These are phyloP conservation scores for Escallonia herrerae DNA, from an alignment of 129 eudicot genomes.

Conservation along the genomic window DNA sequence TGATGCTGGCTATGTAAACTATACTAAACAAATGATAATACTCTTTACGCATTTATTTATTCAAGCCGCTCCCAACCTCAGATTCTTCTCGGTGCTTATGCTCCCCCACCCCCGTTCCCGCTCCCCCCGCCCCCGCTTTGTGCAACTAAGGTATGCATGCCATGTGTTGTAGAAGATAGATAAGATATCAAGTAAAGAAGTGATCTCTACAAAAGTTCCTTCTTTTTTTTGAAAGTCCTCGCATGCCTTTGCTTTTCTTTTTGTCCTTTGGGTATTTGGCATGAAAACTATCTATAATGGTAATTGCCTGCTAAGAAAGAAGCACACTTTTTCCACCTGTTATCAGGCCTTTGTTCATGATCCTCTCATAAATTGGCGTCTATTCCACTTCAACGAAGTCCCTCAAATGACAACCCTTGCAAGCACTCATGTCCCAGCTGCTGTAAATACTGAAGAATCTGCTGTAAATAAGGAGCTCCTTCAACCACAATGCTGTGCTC, in stretches of 20 bases:
- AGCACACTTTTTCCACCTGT: not conserved
- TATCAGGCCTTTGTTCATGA: constrained; percentile 96
- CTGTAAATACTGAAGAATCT: constrained; percentile 59
- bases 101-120: not conserved
- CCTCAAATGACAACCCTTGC: constrained; percentile 77
- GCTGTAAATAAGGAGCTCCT: constrained; percentile 39
- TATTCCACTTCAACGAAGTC: constrained; percentile 90
- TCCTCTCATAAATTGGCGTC: constrained; percentile 98
- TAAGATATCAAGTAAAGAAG: too few relatives aligned
- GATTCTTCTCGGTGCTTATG: too few relatives aligned
- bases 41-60: too few relatives aligned
- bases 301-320: not conserved
- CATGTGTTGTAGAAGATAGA: too few relatives aligned
- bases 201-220: not conserved
- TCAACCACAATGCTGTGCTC: constrained; percentile 91
- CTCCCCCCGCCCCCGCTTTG: too few relatives aligned
- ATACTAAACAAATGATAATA: too few relatives aligned
- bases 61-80: too few relatives aligned
- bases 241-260: not conserved
- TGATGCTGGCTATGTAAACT: too few relatives aligned
- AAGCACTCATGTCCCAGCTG: constrained; percentile 52
- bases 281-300: too few relatives aligned
- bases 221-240: not conserved
- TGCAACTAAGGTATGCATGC: too few relatives aligned
- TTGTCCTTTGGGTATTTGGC: not conserved